These are phyloP conservation scores for Tolypocladium guangdongense DNA, from an alignment of 2,329 filamentous ascomycete genomes.

Conservation along the genomic window DNA sequence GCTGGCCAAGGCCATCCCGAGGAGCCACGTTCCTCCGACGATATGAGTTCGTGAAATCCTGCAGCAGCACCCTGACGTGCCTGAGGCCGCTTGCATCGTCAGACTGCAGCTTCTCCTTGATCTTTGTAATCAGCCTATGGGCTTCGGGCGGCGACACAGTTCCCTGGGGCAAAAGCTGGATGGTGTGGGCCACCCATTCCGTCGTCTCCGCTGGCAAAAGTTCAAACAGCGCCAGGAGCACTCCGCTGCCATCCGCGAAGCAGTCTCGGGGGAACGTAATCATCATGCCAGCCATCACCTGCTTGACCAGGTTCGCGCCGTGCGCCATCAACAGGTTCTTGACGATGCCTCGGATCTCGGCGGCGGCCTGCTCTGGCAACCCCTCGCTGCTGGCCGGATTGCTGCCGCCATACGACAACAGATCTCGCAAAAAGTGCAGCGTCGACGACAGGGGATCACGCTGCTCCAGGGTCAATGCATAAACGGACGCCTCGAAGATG, in stretches of 20 bases:
- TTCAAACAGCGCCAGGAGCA: constrained; percentile 83
- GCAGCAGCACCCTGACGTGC: constrained; percentile 73
- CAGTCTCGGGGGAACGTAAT: constrained; percentile 95
- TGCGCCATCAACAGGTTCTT: constrained; percentile 59
- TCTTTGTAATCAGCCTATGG: constrained; percentile 68
- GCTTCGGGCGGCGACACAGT: constrained; percentile 73
- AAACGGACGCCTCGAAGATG: constrained; percentile 79
- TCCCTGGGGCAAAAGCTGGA: constrained; percentile 72
- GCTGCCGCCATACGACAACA: constrained; percentile 77
- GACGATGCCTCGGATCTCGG: constrained; percentile 62
- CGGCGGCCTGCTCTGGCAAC: constrained; percentile 46
- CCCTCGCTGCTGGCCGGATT: constrained; percentile 54
- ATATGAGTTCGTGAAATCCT: constrained; percentile 96
- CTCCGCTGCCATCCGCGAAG: constrained; percentile 86
- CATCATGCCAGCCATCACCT: constrained; percentile 96
- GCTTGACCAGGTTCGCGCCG: constrained; percentile 72
- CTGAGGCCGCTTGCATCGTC: constrained; percentile 51
- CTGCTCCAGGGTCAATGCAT: constrained; percentile 79
- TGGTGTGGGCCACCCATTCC: constrained; percentile 71
- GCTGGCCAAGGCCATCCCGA: constrained; percentile 73
- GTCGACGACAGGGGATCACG: constrained; percentile 84
- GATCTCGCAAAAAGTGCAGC: constrained; percentile 83
- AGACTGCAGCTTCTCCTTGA: constrained; percentile 63
- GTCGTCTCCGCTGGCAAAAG: constrained; percentile 71
- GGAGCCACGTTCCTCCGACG: constrained; percentile 91